Percentiles rank a stretch among this genome's conserved stretches.
These are phyloP conservation scores for Hygrophorus russula DNA, from an alignment of 768 basidiomycete genomes.

Conservation along the genomic window DNA sequence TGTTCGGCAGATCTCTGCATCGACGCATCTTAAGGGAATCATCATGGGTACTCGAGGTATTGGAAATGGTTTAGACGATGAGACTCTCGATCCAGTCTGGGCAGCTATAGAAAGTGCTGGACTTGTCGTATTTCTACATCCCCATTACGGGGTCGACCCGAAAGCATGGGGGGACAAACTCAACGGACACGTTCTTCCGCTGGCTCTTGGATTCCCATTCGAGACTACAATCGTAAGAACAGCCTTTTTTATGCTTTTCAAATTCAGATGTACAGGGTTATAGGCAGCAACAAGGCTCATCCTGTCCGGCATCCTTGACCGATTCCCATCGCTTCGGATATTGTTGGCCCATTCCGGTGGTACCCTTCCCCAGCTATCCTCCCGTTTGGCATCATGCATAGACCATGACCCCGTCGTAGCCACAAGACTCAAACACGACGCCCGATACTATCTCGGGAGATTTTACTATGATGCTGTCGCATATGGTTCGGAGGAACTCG, in stretches of 20 bases:
- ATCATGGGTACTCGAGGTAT: conserved; percentile 77
- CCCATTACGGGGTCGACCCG: conserved; percentile 75
- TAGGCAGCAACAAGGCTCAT: conserved; percentile 72
- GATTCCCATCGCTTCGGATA: conserved; percentile 62
- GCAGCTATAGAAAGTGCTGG: conserved; percentile 57
- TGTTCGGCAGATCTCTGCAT: conserved; percentile 50
- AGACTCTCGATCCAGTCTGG: conserved; percentile 71
- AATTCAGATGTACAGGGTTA: not conserved
- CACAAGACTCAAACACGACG: conserved; percentile 66
- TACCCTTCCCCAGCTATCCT: conserved; percentile 73
- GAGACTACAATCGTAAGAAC: conserved; percentile 73
- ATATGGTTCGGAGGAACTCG: conserved; percentile 79
- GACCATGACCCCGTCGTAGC: conserved; percentile 76
- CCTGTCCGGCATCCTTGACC: conserved; percentile 71
- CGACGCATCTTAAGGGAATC: conserved; percentile 60
- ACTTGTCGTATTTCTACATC: conserved; percentile 76
- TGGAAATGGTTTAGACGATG: conserved; percentile 75
- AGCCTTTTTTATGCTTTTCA: conserved; percentile 6
- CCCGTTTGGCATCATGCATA: conserved; percentile 76
- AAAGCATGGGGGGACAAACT: conserved; percentile 64
- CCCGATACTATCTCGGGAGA: conserved; percentile 71
- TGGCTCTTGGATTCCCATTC: conserved; percentile 83
- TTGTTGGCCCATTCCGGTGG: conserved; percentile 86
- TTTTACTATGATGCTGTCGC: conserved; percentile 83
- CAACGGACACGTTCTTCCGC: conserved; percentile 82